Conservation (phyloP, 2,329 filamentous ascomycete genomes). For the Aciculosporium take region DNA sequence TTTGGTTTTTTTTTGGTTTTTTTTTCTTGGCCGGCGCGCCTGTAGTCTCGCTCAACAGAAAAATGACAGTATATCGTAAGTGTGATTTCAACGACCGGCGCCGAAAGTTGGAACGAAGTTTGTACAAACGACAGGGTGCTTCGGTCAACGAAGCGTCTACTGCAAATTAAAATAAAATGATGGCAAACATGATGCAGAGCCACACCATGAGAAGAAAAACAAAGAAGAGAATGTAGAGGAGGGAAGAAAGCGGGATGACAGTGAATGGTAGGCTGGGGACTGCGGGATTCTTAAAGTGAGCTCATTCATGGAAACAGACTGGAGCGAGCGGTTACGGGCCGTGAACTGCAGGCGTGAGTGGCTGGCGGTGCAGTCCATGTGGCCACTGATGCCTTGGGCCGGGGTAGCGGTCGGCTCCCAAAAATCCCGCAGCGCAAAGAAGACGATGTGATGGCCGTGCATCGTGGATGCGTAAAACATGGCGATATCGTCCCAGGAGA, state of each 20-base stretch:
- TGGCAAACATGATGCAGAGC: conserved; percentile 4
- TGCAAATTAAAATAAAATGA: conserved; percentile 12
- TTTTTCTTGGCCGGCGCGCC: background rate
- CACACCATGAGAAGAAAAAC: too few species aligned
- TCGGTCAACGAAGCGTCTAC: conserved; percentile 30
- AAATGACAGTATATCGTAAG: conserved; percentile 8
- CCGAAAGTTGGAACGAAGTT: conserved; percentile 13
- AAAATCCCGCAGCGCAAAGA: background rate
- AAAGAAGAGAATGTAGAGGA: conserved; percentile 18
- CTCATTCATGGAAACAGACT: conserved; percentile 4
- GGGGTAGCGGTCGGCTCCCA: conserved; percentile 1
- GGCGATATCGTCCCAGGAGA: background rate
- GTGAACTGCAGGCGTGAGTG: conserved; percentile 14
- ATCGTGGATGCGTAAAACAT: background rate
- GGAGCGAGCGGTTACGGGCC: conserved; percentile 14
- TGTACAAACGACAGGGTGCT: conserved; percentile 25
- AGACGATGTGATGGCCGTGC: conserved; percentile 1
- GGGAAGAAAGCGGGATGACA: conserved; percentile 20
- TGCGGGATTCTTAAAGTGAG: conserved; percentile 16
- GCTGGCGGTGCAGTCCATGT: conserved; percentile 9
- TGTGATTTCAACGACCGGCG: conserved; percentile 22
- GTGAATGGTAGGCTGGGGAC: conserved; percentile 15
- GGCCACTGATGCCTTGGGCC: conserved; percentile 6
- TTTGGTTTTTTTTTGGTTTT: background rate
- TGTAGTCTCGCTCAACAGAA: background rate